phyloP scores from a whole-genome alignment of 73 alveolate genomes.

The Tetrahymena malaccensis region DNA sequence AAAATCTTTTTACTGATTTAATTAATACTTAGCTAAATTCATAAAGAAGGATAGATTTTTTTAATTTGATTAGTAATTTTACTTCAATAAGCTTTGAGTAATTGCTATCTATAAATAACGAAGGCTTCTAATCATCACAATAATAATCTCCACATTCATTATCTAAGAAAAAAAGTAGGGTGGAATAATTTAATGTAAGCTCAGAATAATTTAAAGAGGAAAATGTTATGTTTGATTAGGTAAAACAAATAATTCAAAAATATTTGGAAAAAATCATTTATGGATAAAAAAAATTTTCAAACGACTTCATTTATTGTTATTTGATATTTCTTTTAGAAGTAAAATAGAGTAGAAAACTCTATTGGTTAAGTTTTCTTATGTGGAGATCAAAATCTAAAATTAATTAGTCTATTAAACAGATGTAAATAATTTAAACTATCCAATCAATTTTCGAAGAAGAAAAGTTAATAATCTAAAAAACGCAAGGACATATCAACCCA shows the following conservation, averaged over 20 bases:
- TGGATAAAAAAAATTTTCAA: neutral
- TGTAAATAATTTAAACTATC: neutral
- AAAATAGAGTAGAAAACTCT: neutral
- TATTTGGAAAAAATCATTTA: neutral
- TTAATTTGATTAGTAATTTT: neutral
- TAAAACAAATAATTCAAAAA: neutral
- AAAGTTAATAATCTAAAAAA: neutral
- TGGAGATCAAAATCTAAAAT: neutral
- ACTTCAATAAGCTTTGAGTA: neutral
- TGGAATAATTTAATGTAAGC: neutral
- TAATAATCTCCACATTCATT: neutral
- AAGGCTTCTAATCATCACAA: too few relatives aligned
- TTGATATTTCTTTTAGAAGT: neutral
- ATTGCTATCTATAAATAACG: neutral
- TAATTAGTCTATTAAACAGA: neutral
- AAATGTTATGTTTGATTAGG: neutral
- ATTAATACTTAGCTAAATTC: neutral
- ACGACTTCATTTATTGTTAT: neutral
- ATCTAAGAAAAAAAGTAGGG: neutral
- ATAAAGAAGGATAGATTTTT: neutral
- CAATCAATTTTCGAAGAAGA: neutral
- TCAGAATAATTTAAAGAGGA: neutral
- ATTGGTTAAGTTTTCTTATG: neutral
- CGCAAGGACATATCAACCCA: neutral
- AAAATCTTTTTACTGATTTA: neutral